These are phyloP conservation scores for Scutellaria barbata DNA, from an alignment of 257 asterid genomes.

Conservation along the genomic window DNA sequence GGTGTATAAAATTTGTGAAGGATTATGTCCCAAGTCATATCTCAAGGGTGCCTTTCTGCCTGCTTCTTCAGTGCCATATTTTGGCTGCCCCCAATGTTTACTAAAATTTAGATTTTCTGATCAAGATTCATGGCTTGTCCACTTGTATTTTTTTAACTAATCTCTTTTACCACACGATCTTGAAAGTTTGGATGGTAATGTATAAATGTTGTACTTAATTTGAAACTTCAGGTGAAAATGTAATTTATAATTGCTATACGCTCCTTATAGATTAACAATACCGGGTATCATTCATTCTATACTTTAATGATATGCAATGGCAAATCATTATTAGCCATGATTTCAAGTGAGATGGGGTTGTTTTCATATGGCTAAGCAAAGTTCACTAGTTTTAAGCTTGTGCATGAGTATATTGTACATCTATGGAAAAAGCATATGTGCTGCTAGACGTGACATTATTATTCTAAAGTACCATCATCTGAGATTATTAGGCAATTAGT, in stretches of 20 bases:
- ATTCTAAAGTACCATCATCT: background rate
- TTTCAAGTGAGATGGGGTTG: background rate
- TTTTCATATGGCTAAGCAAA: conserved; percentile 15
- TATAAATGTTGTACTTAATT: conserved; percentile 17
- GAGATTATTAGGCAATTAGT: conserved; percentile 2
- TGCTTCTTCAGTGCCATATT: conserved; percentile 22
- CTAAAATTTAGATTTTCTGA: conserved; percentile 6
- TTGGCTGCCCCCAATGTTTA: background rate
- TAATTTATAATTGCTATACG: conserved; percentile 14
- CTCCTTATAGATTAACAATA: conserved; percentile 16
- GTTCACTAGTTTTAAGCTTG: conserved; percentile 12
- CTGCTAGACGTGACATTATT: conserved; percentile 15
- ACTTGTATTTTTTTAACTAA: conserved; percentile 10
- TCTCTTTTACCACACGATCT: conserved; percentile 10
- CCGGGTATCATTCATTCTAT: conserved; percentile 8
- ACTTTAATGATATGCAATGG: conserved; percentile 2
- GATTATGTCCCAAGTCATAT: conserved; percentile 9
- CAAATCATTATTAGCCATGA: conserved; percentile 17
- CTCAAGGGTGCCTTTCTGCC: conserved; percentile 15
- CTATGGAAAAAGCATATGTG: background rate
- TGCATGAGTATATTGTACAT: conserved; percentile 18
- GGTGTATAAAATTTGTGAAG: background rate
- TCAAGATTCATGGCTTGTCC: conserved; percentile 20
- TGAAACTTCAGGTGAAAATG: background rate
- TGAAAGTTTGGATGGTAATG: conserved; percentile 23